Evolutionary conservation across 306 rosid species (phyloP), one percentile per base, ranked within the genome.

Genomic region (Cyamopsis tetragonoloba): DNA sequence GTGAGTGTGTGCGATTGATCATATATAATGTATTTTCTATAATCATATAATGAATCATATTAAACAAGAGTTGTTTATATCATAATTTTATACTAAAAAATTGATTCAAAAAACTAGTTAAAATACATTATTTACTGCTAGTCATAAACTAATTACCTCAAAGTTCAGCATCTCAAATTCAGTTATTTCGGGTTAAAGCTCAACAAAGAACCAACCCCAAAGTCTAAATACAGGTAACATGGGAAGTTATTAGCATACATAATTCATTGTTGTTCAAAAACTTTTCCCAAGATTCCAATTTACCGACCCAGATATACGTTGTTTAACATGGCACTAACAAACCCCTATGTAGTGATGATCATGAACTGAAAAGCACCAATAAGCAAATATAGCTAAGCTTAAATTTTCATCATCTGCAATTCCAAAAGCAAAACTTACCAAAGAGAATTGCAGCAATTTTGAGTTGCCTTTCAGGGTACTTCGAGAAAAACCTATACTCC

Each of bases 401-500:
- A 31, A 28, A 53, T 66, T 58, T 46, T 51, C 60, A 75, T 15
- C 49, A 77, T 47, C 53, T 12, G 7, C 60, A 74, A 77, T 44
- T 18, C 72, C 23, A 66, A 34, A 31, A 48, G 67, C 12, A 63
- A 79, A 64, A 76, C 97, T 75, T 72, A 91, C 99, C 99, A 74
- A 95, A 95, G 66, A 91, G 89, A 69, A 88, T 71, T 18, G 97
- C 99, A 10, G 97, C 97, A 77, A 95, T 86, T 87, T 79, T 85
- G 48, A 95, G 91, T 75, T 95, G 99, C 80, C 83, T 84, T 78
- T 95, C 99, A 49, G 99, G 99, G 81, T 95, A 95, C 84, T 88
- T 95, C 9, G 95, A 95, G 62, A 90, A 95, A 83, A 95, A 95
- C 51, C 86, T 82, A 75, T 87, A 95, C 86, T 95, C 97, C 77